Percentiles rank a stretch among this genome's conserved stretches.
These are phyloP conservation scores for Pseudozyma pruni DNA, from an alignment of 1,284 basidiomycete species.

Conservation along the genomic window DNA sequence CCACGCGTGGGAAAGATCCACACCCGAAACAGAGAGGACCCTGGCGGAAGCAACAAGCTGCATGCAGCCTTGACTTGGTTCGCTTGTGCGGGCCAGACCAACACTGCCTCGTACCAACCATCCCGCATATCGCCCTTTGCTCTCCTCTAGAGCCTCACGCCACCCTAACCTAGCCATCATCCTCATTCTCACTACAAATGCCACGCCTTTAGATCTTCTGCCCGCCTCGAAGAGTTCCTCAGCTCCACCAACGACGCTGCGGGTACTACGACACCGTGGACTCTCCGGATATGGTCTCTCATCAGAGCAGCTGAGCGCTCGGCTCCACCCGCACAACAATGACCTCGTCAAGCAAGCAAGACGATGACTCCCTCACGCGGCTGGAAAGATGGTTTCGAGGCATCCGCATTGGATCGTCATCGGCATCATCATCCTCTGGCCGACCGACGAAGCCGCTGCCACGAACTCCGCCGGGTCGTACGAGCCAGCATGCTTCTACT, in stretches of 20 bases:
- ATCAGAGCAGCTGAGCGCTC: neutral
- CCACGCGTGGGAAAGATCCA: slow-evolving; percentile 3
- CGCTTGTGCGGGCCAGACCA: slow-evolving; percentile 11
- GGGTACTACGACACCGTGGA: neutral
- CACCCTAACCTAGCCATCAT: neutral
- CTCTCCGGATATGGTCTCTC: neutral
- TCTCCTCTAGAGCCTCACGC: no score
- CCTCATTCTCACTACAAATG: no score
- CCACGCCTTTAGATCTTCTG: no score
- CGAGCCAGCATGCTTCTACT: neutral
- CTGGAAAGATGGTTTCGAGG: no score
- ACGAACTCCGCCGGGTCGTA: no score
- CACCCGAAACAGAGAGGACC: slow-evolving; percentile 12
- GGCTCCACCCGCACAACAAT: no score
- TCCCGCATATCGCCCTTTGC: neutral
- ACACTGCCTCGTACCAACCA: slow-evolving; percentile 4
- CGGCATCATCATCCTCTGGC: no score
- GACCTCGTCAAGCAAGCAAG: no score
- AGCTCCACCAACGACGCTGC: neutral
- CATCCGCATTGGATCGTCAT: no score
- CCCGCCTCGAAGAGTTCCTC: no score
- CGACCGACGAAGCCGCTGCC: neutral
- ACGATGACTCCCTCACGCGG: no score
- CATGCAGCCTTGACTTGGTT: slow-evolving; percentile 17
- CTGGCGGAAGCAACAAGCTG: slow-evolving; percentile 6